Evolutionary conservation across 2,329 filamentous ascomycete species (phyloP), one percentile per base, ranked within the genome.

Genomic region (Thyridium curvatum): DNA sequence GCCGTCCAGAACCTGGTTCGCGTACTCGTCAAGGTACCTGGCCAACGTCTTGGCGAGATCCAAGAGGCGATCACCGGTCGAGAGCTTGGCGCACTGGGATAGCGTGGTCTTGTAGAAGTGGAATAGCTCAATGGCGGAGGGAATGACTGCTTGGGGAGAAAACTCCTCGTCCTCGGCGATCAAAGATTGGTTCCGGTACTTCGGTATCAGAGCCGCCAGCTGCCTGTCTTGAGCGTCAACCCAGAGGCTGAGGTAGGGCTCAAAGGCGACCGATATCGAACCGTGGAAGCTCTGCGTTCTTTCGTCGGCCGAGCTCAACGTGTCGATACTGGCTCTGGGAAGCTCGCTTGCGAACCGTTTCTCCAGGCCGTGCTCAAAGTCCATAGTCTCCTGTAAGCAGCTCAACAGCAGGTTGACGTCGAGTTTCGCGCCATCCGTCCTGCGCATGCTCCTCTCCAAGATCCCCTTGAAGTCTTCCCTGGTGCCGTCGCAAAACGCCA

Each of bases 221-320:
- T 94, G 84, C 60, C 82, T 91, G 61, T 96, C 91, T 61, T 97
- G 93, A 9, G 88, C 91, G 43, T 97, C 91, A 2, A 98, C 89
- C 93, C 93, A 98, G 4, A 98, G 68, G 56, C 88, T 95, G 47
- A 98, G 74, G 59, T 97, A 98, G 1, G 93, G 93, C 62, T 97
- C 93, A 54, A 98, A 98, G 1, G 93, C 93, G 45, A 94, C 88
- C 0, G 93, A 97, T 44, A 98, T 95, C 4, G 87, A 83, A 40
- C 94, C 88, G 40, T 86, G 84, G 59, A 96, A 96, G 40, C 78
- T 82, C 15, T 86, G 81, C 0, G 80, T 69, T 49, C 82, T 82
- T 38, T 89, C 86, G 43, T 90, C 86, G 8, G 77, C 69, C 2
- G 87, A 94, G 44, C 80, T 84, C 21, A 94, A 76, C 0, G 91